These are phyloP conservation scores for Neopestalotiopsis rosae DNA, from an alignment of 2,329 filamentous ascomycete species.

Conservation along the genomic window DNA sequence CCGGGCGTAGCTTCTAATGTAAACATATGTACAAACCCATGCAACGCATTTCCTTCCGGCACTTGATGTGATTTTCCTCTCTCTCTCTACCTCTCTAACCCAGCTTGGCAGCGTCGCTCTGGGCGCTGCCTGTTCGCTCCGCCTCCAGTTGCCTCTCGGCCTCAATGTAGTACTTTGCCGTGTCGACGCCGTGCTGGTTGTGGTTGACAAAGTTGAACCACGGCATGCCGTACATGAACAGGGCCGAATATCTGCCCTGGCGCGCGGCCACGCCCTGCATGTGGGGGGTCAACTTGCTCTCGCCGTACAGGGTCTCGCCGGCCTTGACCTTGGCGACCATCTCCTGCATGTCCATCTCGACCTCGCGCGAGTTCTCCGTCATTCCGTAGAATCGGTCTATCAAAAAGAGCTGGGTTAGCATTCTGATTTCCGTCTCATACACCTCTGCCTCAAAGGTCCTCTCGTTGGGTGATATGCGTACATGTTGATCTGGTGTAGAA, in stretches of 20 bases:
- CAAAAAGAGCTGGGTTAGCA: not conserved
- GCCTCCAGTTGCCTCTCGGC: slow-evolving; percentile 92
- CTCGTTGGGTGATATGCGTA: slow-evolving; percentile 55
- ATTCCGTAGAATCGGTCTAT: slow-evolving; percentile 95
- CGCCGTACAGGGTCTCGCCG: slow-evolving; percentile 88
- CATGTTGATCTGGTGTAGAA: slow-evolving; percentile 84
- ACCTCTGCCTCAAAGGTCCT: not conserved
- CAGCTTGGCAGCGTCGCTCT: slow-evolving; percentile 19
- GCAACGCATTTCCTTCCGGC: not conserved
- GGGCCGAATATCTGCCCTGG: slow-evolving; percentile 88
- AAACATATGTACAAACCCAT: slow-evolving; percentile 17
- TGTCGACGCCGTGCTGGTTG: slow-evolving; percentile 93
- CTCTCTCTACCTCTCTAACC: not conserved
- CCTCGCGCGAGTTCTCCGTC: slow-evolving; percentile 87
- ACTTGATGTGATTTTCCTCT: not conserved
- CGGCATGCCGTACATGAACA: slow-evolving; percentile 83
- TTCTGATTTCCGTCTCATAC: not conserved
- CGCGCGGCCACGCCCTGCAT: slow-evolving; percentile 92
- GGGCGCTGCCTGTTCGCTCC: slow-evolving; percentile 50
- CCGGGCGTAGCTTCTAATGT: slow-evolving; percentile 5
- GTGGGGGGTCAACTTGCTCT: slow-evolving; percentile 77
- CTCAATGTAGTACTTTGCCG: slow-evolving; percentile 96
- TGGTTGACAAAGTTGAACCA: slow-evolving; percentile 99
- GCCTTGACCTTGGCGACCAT: slow-evolving; percentile 97
- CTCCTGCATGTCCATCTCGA: slow-evolving; percentile 96